Conservation (phyloP, 345 rosid species). For the Nasturtium officinale region DNA sequence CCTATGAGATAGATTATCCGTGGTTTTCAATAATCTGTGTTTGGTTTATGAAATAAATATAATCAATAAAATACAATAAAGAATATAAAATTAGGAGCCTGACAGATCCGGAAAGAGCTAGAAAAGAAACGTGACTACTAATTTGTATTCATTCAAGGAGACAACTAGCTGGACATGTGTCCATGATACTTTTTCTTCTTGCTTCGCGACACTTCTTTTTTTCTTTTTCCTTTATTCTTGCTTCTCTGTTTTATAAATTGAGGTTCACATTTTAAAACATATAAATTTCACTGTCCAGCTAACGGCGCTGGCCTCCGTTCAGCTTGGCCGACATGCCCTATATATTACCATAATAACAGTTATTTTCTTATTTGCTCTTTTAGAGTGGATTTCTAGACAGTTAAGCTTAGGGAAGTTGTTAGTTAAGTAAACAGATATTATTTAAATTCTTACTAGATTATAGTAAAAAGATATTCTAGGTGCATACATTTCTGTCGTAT, state of each 20-base stretch:
- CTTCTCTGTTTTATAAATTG: not conserved
- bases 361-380: not conserved
- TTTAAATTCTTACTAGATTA: not conserved
- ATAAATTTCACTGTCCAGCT: not conserved
- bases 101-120: slow-evolving; percentile 42
- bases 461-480: not conserved
- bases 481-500: not conserved
- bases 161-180: slow-evolving; percentile 38
- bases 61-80: not conserved
- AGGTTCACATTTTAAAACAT: not conserved
- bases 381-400: not conserved
- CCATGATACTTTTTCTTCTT: slow-evolving; percentile 21
- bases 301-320: not conserved
- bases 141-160: slow-evolving; percentile 40
- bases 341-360: not conserved
- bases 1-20: not conserved
- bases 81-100: slow-evolving; percentile 11
- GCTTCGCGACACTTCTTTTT: slow-evolving; percentile 26
- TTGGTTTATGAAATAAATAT: not conserved
- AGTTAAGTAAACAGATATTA: not conserved
- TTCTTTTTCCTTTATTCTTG: not conserved
- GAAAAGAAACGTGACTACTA: slow-evolving; percentile 35
- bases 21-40: slow-evolving; percentile 20
- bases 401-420: not conserved
- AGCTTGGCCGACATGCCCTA: slow-evolving; percentile 27